Base-by-base conservation (phyloP, 257 asterid species). In the Rauvolfia tetraphylla region DNA sequence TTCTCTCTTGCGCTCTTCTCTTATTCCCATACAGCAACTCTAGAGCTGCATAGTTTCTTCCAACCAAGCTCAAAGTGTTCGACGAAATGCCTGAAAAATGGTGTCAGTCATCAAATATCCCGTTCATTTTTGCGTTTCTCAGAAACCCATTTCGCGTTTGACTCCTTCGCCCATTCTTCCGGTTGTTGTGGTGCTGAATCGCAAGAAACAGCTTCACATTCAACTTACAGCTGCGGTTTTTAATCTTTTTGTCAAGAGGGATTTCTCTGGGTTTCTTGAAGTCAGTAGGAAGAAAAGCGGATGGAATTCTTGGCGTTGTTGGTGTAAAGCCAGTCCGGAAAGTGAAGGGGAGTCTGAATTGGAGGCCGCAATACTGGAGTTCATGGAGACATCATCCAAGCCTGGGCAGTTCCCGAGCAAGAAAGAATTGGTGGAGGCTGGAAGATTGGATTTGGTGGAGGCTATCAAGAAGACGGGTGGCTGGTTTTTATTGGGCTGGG, bases 41-140 rank as follows among this genome's bases (percentile, higher is more conserved):
- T 0, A 4, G 15, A 22, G 20, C 3, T 3, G 41, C 29, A 3
- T 0, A 1, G 3, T 78, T 39, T 65, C 69, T 72, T 41, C 10
- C 63, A 62, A 65, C n/a, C 38, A 31, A 54, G 29, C 62, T 68
- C 68, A 17, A 46, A 56, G 54, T 79, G 79, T 79, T 79, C 72
- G 90, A 85, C 82, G 96, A 89, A 92, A 92, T 95, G 98, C 97
- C 96, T 87, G 86, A 86, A 81, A 79, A 81, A 91, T 95, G 98
- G 84, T 84, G 76, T 81, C 91, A 27, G 83, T 88, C 83, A 87
- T 73, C 72, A 72, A 72, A 29, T 36, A 73, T 67, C 83, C 80
- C 33, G 44, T 70, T 76, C 80, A 71, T 78, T 51, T 75, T 23
- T 61, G 87, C 13, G 67, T 33, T 23, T 75, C 84, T 54, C 83